Conservation (phyloP, 768 basidiomycete species). For the Lactifluus rugatus region DNA sequence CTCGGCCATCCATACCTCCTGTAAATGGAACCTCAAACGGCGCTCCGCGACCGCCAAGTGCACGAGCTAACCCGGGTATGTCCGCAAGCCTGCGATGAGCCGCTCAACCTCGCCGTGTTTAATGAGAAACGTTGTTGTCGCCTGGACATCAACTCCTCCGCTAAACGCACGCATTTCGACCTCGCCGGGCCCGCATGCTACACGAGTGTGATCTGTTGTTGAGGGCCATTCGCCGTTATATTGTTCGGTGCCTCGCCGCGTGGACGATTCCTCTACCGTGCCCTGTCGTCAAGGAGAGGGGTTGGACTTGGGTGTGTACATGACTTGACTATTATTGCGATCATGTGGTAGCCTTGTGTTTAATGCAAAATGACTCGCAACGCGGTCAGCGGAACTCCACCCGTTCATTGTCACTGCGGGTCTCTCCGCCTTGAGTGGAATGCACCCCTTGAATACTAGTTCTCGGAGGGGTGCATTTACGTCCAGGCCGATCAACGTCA, state of each 20-base stretch:
- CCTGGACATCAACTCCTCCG: background rate
- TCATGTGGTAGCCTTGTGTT: background rate
- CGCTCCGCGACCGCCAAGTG: slow-evolving; percentile 10
- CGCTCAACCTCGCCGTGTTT: background rate
- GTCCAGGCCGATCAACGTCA: background rate
- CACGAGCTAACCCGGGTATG: slow-evolving; percentile 11
- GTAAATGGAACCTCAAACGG: slow-evolving; percentile 15
- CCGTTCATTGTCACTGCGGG: background rate
- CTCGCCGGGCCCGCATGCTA: background rate
- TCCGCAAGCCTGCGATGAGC: slow-evolving; percentile 17
- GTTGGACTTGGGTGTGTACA: background rate
- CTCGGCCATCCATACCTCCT: slow-evolving; percentile 24
- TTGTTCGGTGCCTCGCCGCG: background rate
- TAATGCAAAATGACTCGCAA: background rate
- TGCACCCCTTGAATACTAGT: background rate
- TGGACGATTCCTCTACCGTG: background rate
- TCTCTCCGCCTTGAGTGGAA: background rate
- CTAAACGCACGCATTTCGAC: background rate
- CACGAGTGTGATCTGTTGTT: background rate
- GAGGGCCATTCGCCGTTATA: background rate
- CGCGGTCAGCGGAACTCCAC: background rate
- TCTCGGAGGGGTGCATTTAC: background rate
- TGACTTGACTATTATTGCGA: background rate
- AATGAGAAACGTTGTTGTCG: background rate
- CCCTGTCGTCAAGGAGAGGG: background rate